Base-by-base conservation (phyloP, 106 monocot genomes). In the Allium sativum region DNA sequence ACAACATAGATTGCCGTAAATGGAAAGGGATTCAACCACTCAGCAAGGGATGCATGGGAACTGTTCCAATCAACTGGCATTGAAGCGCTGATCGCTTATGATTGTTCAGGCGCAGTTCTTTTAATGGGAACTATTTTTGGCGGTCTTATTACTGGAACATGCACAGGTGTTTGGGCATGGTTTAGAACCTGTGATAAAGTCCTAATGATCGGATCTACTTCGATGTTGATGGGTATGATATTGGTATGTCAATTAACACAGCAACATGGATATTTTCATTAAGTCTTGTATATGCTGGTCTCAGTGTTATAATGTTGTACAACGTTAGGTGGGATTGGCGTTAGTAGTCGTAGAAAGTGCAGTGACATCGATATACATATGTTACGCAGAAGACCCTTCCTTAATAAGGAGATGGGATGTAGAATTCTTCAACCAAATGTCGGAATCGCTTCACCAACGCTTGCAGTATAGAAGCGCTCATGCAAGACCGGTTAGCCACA, bases 31-130 rank as follows among this genome's bases (percentile, higher is more conserved):
- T 98, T 98, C 79, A 98, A 98, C 65, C 84, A 69, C 71, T 98
- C 96, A 19, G 96, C 96, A 48, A 91, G 91, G 65, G 96, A 98
- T 82, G 91, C 96, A 8, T 98, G 96, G 96, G 96, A 98, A 71
- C 72, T 98, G 22, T 92, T 98, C 70, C 96, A 98, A 79, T 92
- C 91, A 8, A 98, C 96, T 15, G 96, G 96, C 10, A 61, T 98
- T 62, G 96, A 98, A 78, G 76, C 96, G 53, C 82, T 98, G 69
- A 71, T 98, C 57, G 96, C 96, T 10, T 98, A 98, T 76, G 96
- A 98, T 72, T 98, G 96, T 68, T 92, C 96, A 17, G 96, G 96
- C 44, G 91, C 96, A 40, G 88, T 98, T 64, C 82, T 98, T 19
- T 61, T 98, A 51, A 98, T 98, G 98, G 77, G 81, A 51, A 83